These are phyloP conservation scores for Rhypophila decipiens DNA, from an alignment of 495 filamentous ascomycete species.

Conservation along the genomic window DNA sequence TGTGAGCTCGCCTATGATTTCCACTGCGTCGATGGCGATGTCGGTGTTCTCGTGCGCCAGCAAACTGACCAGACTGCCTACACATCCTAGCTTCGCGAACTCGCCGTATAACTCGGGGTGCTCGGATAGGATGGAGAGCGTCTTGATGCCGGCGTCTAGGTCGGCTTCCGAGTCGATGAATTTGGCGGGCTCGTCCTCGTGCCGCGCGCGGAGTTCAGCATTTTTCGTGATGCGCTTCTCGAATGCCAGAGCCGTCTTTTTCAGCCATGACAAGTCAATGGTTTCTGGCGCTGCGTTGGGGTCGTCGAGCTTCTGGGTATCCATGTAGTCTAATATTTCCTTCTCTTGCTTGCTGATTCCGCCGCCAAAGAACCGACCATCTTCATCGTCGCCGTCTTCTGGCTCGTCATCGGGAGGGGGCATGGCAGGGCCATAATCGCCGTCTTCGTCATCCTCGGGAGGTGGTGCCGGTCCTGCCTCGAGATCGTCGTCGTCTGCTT, in stretches of 20 bases:
- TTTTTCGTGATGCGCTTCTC: conserved; percentile 90
- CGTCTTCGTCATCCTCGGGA: conserved; percentile 42
- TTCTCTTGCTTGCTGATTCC: conserved; percentile 76
- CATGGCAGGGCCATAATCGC: conserved; percentile 62
- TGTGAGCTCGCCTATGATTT: conserved; percentile 87
- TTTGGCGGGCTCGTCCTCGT: conserved; percentile 77
- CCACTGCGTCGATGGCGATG: conserved; percentile 86
- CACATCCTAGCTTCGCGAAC: conserved; percentile 74
- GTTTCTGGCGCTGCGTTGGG: conserved; percentile 57
- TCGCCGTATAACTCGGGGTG: conserved; percentile 80
- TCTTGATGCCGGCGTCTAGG: conserved; percentile 82
- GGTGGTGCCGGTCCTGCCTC: conserved; percentile 42
- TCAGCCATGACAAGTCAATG: conserved; percentile 78
- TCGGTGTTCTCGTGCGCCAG: conserved; percentile 96
- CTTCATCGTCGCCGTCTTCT: conserved; percentile 73
- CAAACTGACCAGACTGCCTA: conserved; percentile 67
- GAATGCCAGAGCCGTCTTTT: conserved; percentile 74
- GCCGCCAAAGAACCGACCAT: conserved; percentile 91
- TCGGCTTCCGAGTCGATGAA: conserved; percentile 75
- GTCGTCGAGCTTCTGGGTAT: conserved; percentile 53
- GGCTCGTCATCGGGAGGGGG: conserved; percentile 55
- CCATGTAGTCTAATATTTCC: conserved; percentile 84
- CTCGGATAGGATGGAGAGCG: conserved; percentile 80
- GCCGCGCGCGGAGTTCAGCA: conserved; percentile 83
- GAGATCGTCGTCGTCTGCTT: conserved; percentile 49